Base-by-base conservation (phyloP, 2,329 filamentous ascomycete species). In the Aulographum hederae region DNA sequence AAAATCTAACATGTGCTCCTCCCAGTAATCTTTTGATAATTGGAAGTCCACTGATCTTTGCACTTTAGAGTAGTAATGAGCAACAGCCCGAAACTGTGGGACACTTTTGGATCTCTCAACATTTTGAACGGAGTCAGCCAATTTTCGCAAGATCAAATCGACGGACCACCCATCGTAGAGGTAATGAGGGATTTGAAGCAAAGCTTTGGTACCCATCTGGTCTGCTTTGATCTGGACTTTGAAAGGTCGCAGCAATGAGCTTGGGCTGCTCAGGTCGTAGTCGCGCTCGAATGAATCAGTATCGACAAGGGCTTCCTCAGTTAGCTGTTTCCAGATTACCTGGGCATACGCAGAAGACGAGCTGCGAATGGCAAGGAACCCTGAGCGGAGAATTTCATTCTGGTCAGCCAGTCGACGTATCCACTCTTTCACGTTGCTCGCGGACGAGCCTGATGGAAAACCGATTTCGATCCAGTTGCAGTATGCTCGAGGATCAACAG, bases 111-210 rank as follows among this genome's bases (percentile, higher is more conserved):
- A n/a, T 18, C 73, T 60, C 1, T 41, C 26, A 0, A 38, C 39
- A 5, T 46, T 48, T 13, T 40, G 35, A 45, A 78, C 43, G 2
- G 77, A 40, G 0, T 43, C 44, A 3, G 65, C 59, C 4, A 92
- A 54, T 46, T 93, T 81, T 17, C 64, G 56, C 11, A 80, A 46
- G 0, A 91, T 52, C 18, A 86, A 58, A 32, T 93, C 78, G 45
- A 84, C 65, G 0, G 82, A 85, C 85, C 85, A 94, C n/a, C 84
- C 85, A 50, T 94, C 85, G 45, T 92, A 94, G 1, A 91, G 49
- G 1, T 80, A 73, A 51, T 94, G 85, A 46, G 92, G 84, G 0
- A 91, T 58, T 10, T 75, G 61, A 28, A 80, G 32, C 8, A 67
- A 43, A 2, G 51, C 36, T 47, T 48, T 3, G 56, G 41, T 19